Base-by-base conservation (phyloP, 2,329 filamentous ascomycete genomes). In the Cladobotryum protrusum region DNA sequence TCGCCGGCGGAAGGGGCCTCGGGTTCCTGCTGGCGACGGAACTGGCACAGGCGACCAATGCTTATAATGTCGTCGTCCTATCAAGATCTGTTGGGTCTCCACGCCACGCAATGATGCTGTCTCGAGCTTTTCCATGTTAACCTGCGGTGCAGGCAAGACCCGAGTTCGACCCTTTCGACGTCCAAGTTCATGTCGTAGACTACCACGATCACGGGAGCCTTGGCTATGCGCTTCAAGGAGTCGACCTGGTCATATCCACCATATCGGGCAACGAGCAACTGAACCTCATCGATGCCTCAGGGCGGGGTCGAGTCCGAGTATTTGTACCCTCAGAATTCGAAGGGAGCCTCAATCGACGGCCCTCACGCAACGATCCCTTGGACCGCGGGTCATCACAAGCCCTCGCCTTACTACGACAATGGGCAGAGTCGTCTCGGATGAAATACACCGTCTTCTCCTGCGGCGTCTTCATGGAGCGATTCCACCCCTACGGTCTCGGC, bases 271-370 rank as follows among this genome's bases (percentile, higher is more conserved):
- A 67, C 15, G 73, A 82, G 29, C 86, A 90, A 62, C 73, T 89
- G 41, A 80, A 81, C 53, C 76, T 90, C 32, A 89, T 90, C 63
- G 81, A 86, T 57, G 86, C 86, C 2, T 85, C 86, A 1, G 78
- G 82, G 14, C 71, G 75, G 45, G 79, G 77, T 15, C 74, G 79
- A 15, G 86, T 90, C 2, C 76, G 78, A 14, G 76, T 81, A 34
- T 90, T 90, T 60, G 82, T 87, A 3, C 86, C 87, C 1, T 85
- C 86, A 6, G 86, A 89, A 58, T 90, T 89, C 57, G 85, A 89
- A 67, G 86, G 86, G 1, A 72, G 72, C 32, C 72, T 86, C 14
- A 66, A 67, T 15, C 72, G 77, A 41, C 74, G 85, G 44, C 74
- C 77, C 1, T 59, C 70, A 5, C 56, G 55, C 29, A 68, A 73